Evolutionary conservation across 108 stramenopile species (phyloP).

Genomic region (Mayamaea pseudoterrestris): DNA sequence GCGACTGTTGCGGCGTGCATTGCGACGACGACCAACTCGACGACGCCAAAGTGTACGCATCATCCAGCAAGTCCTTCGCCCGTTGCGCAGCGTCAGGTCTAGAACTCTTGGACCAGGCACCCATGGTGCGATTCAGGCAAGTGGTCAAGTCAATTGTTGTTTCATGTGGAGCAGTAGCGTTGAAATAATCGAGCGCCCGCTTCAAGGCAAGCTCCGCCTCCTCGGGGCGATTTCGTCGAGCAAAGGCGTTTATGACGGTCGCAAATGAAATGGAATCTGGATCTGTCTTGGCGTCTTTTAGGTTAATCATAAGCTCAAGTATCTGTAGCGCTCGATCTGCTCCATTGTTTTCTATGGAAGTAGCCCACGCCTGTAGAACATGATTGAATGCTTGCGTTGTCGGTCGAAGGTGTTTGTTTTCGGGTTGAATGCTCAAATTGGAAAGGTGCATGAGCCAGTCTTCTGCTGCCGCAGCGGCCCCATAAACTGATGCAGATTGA

Average conservation of each 20-base stretch:
- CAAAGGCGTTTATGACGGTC: background rate
- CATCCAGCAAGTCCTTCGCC: background rate
- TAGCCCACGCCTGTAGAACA: slow-evolving; percentile 1
- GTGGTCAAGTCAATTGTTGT: background rate
- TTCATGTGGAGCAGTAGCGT: too few species aligned
- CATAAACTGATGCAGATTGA: slow-evolving; percentile 1
- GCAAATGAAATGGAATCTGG: background rate
- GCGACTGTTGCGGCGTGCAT: too few species aligned
- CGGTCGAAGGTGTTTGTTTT: too few species aligned
- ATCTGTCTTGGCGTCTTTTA: background rate
- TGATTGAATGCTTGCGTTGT: slow-evolving; percentile 2
- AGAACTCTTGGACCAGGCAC: slow-evolving; percentile 4
- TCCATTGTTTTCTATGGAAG: background rate
- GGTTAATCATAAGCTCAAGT: background rate
- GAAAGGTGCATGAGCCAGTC: background rate
- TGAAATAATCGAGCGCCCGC: too few species aligned
- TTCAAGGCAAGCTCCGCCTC: background rate
- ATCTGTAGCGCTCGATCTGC: background rate
- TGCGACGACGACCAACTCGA: too few species aligned
- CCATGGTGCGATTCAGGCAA: background rate
- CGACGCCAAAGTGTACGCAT: too few species aligned
- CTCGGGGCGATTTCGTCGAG: background rate
- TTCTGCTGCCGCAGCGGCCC: slow-evolving; percentile 4
- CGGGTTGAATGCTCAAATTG: too few species aligned
- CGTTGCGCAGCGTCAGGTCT: background rate